These are phyloP conservation scores for Silene noctiflora DNA, from an alignment of 179 eudicot genomes.

Conservation along the genomic window DNA sequence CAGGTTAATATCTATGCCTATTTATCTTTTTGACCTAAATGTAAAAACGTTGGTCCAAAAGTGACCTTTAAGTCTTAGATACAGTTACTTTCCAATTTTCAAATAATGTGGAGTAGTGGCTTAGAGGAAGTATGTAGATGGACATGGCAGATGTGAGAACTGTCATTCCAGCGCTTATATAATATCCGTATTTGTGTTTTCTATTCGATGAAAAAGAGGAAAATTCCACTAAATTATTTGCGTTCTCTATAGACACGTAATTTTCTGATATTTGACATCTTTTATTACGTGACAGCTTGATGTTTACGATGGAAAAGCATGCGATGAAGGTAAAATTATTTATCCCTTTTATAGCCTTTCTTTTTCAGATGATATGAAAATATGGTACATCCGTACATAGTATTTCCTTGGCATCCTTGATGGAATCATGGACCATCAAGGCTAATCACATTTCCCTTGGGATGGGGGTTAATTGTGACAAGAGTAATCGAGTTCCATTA, in stretches of 20 bases:
- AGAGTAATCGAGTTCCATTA: not conserved
- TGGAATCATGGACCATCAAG: not conserved
- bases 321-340: conserved; percentile 53
- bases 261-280: not conserved
- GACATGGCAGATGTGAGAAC: not conserved
- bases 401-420: too few relatives aligned
- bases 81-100: too few relatives aligned
- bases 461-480: not conserved
- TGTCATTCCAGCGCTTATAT: not conserved
- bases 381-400: too few relatives aligned
- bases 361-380: too few relatives aligned
- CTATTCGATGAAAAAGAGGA: too few relatives aligned
- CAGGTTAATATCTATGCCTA: conserved; percentile 40
- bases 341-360: not conserved
- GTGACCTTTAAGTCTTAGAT: too few relatives aligned
- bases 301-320: conserved; percentile 80
- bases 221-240: too few relatives aligned
- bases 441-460: not conserved
- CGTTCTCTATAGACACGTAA: not conserved
- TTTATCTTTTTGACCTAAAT: not conserved
- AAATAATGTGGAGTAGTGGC: too few relatives aligned
- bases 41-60: too few relatives aligned
- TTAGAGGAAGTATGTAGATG: not conserved
- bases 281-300: conserved; percentile 63
- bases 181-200: too few relatives aligned